Evolutionary conservation across 2,329 filamentous ascomycete genomes (phyloP), one percentile per base, ranked within the genome.

Genomic region (Escovopsis sp.): DNA sequence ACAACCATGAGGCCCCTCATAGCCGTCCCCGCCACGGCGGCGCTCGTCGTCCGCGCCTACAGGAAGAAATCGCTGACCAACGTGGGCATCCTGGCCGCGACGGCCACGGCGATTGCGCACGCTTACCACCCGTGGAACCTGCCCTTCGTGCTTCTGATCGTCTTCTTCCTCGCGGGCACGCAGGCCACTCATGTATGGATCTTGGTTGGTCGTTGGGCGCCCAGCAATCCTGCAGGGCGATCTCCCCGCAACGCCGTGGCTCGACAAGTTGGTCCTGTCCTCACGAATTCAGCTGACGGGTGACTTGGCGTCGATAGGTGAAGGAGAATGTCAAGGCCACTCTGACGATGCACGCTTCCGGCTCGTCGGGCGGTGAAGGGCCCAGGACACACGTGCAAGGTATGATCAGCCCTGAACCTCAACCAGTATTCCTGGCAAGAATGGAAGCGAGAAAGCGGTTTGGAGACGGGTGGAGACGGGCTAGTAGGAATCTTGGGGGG

Each of bases 91-190:
- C 46, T 79, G 27, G 70, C 72, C 11, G 88, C 88, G 4, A 64
- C 67, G 5, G 48, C 79, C 30, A 93, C 87, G 4, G 87, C 85
- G 4, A 55, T 70, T 31, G 72, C 80, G 10, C 90, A 98, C 55
- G 85, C 86, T 13, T 61, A 87, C n/a, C 87, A 96, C 56, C 88
- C 88, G 4, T 94, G 85, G 79, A 83, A 82, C 40, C 64, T 87
- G n/a, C 87, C 85, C n/a, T 92, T 94, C 59, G 71, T 71, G 19
- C 67, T 94, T 10, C 67, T 96, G 2, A 70, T 72, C 34, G 71
- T 86, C 26, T 96, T 96, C 63, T 96, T 94, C 57, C 62, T 93
- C 3, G 75, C 80, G 4, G 90, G 86, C 2, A 93, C 81, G 1
- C 66, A 76, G 35, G 86, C 78, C 1, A 94, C 88, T 1, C 87